Percentiles rank a stretch among this genome's conserved stretches.
Conservation (phyloP, 208 protist genomes). For the Wallacemonas sp. region DNA sequence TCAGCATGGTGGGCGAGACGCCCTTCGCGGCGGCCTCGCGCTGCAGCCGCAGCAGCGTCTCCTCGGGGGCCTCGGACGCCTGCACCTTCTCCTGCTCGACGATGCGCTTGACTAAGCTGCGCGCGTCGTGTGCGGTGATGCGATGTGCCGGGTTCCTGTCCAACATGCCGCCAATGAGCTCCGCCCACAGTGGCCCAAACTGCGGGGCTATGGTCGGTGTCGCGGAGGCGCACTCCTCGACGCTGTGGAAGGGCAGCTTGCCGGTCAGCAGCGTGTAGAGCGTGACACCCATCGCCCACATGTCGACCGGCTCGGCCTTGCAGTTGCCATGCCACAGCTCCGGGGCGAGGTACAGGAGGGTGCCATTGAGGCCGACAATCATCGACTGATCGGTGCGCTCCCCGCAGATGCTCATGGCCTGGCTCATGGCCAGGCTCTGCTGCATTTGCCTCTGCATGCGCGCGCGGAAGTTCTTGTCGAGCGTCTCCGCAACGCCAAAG, state of each 20-base stretch:
- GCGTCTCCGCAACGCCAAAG: slow-evolving; percentile 84
- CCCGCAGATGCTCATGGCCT: slow-evolving; percentile 40
- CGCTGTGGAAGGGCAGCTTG: slow-evolving; percentile 90
- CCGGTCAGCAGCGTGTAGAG: slow-evolving; percentile 91
- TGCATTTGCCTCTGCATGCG: slow-evolving; percentile 50
- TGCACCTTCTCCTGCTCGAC: slow-evolving; percentile 5
- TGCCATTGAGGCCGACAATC: slow-evolving; percentile 68
- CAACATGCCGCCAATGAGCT: slow-evolving; percentile 77
- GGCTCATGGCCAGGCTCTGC: slow-evolving; percentile 50
- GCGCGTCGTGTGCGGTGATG: slow-evolving; percentile 38
- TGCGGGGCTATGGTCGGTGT: slow-evolving; percentile 40
- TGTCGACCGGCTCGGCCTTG: slow-evolving; percentile 82
- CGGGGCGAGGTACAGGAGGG: slow-evolving; percentile 78
- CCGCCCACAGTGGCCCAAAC: slow-evolving; percentile 37
- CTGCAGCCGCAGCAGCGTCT: slow-evolving; percentile 11
- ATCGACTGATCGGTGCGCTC: slow-evolving; percentile 33
- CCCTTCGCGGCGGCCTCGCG: slow-evolving; percentile 16
- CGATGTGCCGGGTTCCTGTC: slow-evolving; percentile 65
- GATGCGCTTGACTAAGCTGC: slow-evolving; percentile 32
- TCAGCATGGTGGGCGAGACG: not conserved
- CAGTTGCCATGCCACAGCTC: slow-evolving; percentile 49
- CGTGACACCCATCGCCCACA: slow-evolving; percentile 91
- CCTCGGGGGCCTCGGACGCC: not conserved
- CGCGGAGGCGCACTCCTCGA: slow-evolving; percentile 51
- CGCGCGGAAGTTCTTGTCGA: slow-evolving; percentile 44